Conservation (phyloP, 345 rosid genomes). For the Brassica juncea region DNA sequence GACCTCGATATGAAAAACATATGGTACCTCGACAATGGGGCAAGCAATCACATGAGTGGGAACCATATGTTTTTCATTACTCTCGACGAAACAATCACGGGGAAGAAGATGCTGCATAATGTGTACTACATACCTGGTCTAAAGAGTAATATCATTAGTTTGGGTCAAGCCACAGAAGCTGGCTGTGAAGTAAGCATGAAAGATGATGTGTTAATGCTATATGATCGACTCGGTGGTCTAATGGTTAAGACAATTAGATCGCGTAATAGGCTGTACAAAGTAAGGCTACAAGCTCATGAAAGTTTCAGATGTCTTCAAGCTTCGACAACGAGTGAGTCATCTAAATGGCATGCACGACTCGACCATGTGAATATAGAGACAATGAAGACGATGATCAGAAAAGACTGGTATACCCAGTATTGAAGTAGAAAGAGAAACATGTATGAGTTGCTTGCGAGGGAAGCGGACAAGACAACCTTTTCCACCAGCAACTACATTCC, state of each 20-base stretch:
- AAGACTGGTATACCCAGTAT: no score
- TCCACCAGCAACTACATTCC: neutral
- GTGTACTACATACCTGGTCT: neutral
- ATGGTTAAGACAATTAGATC: neutral
- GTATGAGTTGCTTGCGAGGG: neutral
- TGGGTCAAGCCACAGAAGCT: neutral
- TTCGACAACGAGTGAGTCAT: neutral
- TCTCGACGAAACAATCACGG: neutral
- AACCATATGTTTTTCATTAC: no score
- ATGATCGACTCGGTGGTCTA: neutral
- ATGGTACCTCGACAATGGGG: neutral
- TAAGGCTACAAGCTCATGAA: neutral
- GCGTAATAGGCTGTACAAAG: neutral
- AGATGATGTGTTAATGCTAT: no score
- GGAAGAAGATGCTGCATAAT: neutral
- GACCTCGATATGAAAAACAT: neutral
- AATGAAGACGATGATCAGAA: no score
- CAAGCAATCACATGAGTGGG: neutral
- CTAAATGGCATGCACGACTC: neutral
- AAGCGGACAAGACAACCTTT: neutral
- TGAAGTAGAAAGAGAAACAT: neutral
- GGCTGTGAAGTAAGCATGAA: neutral
- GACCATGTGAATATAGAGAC: neutral
- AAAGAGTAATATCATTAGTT: neutral
- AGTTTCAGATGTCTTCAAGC: neutral